phyloP scores from a whole-genome alignment of 2,329 filamentous ascomycete species.

The Aspergillus sp. region DNA sequence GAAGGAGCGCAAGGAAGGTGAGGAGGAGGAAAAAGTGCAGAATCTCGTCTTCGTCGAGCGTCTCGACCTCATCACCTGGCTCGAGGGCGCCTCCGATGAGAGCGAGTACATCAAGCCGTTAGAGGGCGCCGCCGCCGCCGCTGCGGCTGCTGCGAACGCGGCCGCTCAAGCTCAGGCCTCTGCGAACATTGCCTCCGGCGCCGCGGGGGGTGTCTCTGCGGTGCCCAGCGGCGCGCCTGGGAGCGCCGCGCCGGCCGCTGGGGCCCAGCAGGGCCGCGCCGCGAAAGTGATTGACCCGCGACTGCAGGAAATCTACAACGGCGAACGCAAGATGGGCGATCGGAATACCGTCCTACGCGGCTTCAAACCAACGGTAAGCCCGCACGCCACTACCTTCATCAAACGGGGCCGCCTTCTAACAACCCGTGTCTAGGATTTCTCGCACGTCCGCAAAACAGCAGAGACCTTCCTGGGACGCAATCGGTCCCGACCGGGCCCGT shows the following conservation, averaged over 20 bases:
- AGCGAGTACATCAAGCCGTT: conserved; percentile 90
- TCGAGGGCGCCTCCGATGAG: conserved; percentile 84
- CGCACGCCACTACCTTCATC: too few species aligned
- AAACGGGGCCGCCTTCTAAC: conserved; percentile 2
- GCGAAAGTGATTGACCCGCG: conserved; percentile 76
- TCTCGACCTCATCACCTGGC: conserved; percentile 86
- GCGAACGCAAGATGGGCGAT: conserved; percentile 88
- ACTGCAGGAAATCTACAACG: conserved; percentile 82
- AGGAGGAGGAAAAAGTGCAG: conserved; percentile 63
- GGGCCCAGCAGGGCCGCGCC: conserved; percentile 41
- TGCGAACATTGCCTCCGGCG: conserved; percentile 52
- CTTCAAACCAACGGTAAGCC: conserved; percentile 74
- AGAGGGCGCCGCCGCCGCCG: conserved; percentile 55
- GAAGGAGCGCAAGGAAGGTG: conserved; percentile 28
- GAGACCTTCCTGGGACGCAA: conserved; percentile 66
- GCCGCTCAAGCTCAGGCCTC: conserved; percentile 41
- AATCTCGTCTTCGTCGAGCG: conserved; percentile 90
- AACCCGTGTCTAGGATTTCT: conserved; percentile 73
- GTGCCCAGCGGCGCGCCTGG: conserved; percentile 45
- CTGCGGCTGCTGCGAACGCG: conserved; percentile 27
- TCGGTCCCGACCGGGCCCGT: conserved; percentile 38
- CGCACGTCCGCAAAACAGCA: conserved; percentile 83
- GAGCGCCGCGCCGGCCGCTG: conserved; percentile 22
- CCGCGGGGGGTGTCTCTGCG: conserved; percentile 41
- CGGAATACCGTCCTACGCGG: conserved; percentile 84